Conservation (phyloP, 495 filamentous ascomycete species). For the Penicillium longicatenatum region DNA sequence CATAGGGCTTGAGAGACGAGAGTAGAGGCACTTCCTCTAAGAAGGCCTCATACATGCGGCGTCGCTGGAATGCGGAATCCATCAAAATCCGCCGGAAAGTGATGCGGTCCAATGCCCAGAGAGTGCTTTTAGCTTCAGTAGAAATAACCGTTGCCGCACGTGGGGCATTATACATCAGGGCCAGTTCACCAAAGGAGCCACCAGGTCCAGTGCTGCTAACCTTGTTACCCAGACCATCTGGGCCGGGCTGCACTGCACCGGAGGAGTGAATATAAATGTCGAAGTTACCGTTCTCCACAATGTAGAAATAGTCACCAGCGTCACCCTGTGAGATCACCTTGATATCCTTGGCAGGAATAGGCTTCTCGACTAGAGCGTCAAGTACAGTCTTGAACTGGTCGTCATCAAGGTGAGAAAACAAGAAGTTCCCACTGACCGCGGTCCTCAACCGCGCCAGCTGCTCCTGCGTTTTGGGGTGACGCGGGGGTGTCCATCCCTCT, state of each 20-base stretch:
- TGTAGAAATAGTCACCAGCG: constrained; percentile 95
- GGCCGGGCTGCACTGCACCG: constrained; percentile 79
- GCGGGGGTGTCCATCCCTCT: constrained; percentile 89
- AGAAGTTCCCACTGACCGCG: constrained; percentile 86
- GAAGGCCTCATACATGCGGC: constrained; percentile 96
- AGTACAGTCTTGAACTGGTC: constrained; percentile 86
- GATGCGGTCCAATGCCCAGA: constrained; percentile 93
- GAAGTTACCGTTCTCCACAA: constrained; percentile 89
- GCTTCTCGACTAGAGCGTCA: constrained; percentile 90
- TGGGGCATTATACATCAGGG: constrained; percentile 98
- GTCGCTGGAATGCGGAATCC: constrained; percentile 95
- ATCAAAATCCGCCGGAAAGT: constrained; percentile 98
- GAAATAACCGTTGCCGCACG: constrained; percentile 95
- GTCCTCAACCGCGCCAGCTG: constrained; percentile 77
- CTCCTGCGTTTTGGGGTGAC: constrained; percentile 77
- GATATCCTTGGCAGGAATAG: constrained; percentile 91
- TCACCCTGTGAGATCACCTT: constrained; percentile 97
- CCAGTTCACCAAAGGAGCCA: constrained; percentile 95
- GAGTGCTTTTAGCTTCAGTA: constrained; percentile 71
- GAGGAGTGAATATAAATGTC: constrained; percentile 85
- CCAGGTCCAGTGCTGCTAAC: constrained; percentile 84
- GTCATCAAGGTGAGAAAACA: constrained; percentile 93
- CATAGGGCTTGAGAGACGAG: constrained; percentile 79
- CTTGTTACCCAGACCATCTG: constrained; percentile 80
- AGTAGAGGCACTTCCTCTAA: constrained; percentile 96